Evolutionary conservation across 202 grass and related monocot genomes (phyloP).

Genomic region (Schoenoplectus tabernaemontani): DNA sequence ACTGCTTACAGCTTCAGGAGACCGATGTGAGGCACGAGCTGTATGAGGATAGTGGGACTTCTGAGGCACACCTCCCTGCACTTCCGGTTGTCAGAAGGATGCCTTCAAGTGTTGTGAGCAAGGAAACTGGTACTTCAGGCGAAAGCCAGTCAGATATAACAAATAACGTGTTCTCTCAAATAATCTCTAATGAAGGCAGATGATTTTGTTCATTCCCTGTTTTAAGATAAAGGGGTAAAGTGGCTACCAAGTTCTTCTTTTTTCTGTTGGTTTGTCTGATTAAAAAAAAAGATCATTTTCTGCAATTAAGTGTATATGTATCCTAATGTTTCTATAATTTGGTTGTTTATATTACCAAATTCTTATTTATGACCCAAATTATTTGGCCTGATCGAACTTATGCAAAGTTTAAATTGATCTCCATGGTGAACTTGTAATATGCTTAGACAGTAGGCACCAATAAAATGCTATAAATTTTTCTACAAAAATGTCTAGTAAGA

Average conservation of each 20-base stretch:
- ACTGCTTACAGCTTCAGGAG: constrained; percentile 84
- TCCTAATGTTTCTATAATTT: not conserved
- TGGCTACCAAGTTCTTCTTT: not conserved
- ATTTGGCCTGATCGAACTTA: not conserved
- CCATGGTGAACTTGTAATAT: not conserved
- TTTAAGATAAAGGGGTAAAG: not conserved
- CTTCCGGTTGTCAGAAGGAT: constrained; percentile 28
- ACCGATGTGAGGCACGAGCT: constrained; percentile 51
- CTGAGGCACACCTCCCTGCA: constrained; percentile 29
- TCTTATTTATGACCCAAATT: not conserved
- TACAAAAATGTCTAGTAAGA: not conserved
- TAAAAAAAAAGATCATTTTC: not conserved
- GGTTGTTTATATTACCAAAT: not conserved
- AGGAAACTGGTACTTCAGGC: constrained; percentile 14
- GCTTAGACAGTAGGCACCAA: not conserved
- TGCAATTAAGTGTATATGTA: not conserved
- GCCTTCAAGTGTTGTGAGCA: constrained; percentile 26
- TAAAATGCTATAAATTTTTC: not conserved
- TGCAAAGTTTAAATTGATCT: not conserved
- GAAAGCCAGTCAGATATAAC: not conserved
- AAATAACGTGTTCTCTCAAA: constrained; percentile 53
- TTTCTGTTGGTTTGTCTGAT: not conserved
- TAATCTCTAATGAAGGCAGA: constrained; percentile 42
- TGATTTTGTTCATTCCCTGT: constrained; percentile 18
- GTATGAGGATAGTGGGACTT: constrained; percentile 64